A percentile compares a stretch with the other conserved stretches of the same genome.
phyloP scores from a whole-genome alignment of 805 yeast genomes.

The Metschnikowia noctiluminum region DNA sequence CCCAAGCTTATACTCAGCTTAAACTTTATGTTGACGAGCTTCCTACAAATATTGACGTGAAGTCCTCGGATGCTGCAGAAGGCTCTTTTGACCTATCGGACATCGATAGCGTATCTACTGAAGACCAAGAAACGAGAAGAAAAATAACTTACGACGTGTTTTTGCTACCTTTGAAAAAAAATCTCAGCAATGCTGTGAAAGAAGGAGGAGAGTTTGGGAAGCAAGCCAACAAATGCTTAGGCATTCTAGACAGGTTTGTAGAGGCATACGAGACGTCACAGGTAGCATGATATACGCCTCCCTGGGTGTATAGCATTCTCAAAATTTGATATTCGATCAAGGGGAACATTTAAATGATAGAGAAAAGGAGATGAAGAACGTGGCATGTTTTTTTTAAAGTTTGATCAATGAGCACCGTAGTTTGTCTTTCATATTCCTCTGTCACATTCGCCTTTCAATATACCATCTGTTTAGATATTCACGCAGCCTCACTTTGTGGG shows the following conservation, averaged over 20 bases:
- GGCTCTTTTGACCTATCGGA: constrained; percentile 31
- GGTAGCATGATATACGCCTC: neutral
- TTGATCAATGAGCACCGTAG: too few relatives aligned
- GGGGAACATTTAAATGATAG: too few relatives aligned
- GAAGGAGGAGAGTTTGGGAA: constrained; percentile 77
- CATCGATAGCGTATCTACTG: constrained; percentile 49
- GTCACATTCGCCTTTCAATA: neutral
- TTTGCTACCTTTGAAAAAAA: constrained; percentile 44
- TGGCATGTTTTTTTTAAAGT: neutral
- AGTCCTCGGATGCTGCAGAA: constrained; percentile 19
- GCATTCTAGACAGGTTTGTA: constrained; percentile 11
- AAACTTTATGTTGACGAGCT: constrained; percentile 51
- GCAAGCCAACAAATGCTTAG: constrained; percentile 33
- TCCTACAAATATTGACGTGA: constrained; percentile 14
- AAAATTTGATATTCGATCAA: too few relatives aligned
- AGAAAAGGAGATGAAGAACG: neutral
- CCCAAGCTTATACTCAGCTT: constrained; percentile 64
- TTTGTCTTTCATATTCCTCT: too few relatives aligned
- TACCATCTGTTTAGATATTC: too few relatives aligned
- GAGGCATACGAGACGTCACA: constrained; percentile 4
- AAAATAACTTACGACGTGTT: constrained; percentile 54
- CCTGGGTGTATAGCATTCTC: too few relatives aligned
- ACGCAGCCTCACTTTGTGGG: neutral
- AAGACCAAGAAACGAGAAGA: constrained; percentile 57
- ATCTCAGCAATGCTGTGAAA: constrained; percentile 48